Evolutionary conservation across 2,329 filamentous ascomycete species (phyloP).

Genomic region (Trichoderma arundinaceum): DNA sequence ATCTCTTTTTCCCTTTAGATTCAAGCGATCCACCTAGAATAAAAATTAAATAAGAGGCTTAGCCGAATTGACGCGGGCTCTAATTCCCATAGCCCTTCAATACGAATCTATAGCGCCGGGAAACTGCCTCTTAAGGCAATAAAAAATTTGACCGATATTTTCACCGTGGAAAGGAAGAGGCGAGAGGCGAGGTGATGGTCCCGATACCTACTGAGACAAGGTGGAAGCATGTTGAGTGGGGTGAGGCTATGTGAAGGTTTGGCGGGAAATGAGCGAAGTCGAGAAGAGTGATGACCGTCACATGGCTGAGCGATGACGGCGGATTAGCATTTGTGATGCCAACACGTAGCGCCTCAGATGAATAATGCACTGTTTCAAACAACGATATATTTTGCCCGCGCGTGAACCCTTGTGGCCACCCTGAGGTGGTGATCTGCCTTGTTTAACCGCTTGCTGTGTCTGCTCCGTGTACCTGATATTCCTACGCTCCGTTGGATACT

Average conservation of each 20-base stretch:
- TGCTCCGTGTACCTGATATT: not conserved
- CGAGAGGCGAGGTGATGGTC: not conserved
- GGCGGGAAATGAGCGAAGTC: not conserved
- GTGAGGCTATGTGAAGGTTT: constrained; percentile 14
- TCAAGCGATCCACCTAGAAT: constrained; percentile 33
- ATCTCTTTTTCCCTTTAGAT: constrained; percentile 30
- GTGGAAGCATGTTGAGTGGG: not conserved
- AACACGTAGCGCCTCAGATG: constrained; percentile 19
- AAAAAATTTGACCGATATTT: not conserved
- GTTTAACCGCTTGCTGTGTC: not conserved
- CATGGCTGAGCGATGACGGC: not conserved
- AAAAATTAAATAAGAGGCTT: not conserved
- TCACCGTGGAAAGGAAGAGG: not conserved
- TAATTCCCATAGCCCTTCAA: not conserved
- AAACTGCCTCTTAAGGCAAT: not conserved
- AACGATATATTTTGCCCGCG: not conserved
- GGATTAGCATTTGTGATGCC: not conserved
- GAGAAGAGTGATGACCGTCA: not conserved
- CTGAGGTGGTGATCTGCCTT: not conserved
- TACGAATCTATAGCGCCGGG: not conserved
- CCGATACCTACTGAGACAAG: no score
- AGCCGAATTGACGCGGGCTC: not conserved
- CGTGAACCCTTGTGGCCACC: not conserved
- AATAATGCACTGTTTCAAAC: constrained; percentile 9
- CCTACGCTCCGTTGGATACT: not conserved